A percentile compares a stretch with the other conserved stretches of the same genome.
Conservation (phyloP, 805 yeast genomes). For the Torulaspora microellipsoides region DNA sequence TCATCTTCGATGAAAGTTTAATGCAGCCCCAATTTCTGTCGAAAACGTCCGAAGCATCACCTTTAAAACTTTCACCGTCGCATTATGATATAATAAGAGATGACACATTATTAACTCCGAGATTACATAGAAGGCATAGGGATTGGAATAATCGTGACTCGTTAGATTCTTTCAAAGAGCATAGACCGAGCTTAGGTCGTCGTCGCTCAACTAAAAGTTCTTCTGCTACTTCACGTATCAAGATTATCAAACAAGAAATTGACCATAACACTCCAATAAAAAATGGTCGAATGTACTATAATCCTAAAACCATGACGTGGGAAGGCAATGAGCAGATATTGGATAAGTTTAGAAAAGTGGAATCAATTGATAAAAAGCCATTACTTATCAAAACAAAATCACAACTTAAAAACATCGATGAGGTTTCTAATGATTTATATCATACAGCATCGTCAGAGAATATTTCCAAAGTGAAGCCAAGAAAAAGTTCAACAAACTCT, state of each 20-base stretch:
- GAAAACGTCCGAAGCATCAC: conserved; percentile 14
- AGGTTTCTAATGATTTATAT: background rate
- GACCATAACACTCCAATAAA: conserved; percentile 33
- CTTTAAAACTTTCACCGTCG: conserved; percentile 24
- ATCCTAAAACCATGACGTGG: conserved; percentile 31
- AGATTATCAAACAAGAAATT: conserved; percentile 33
- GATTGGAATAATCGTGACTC: conserved; percentile 20
- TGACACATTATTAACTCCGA: conserved; percentile 28
- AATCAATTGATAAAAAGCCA: conserved; percentile 23
- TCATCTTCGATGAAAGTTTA: conserved; percentile 23
- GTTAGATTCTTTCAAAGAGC: conserved; percentile 25
- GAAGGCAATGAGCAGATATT: conserved; percentile 30
- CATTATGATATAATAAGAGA: conserved; percentile 27
- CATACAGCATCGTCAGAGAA: conserved; percentile 1
- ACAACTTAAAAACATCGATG: conserved; percentile 1
- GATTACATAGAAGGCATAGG: conserved; percentile 24
- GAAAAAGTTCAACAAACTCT: conserved; percentile 12
- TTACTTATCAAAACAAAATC: conserved; percentile 19
- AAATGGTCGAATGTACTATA: conserved; percentile 29
- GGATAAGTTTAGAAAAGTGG: conserved; percentile 24
- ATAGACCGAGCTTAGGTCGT: conserved; percentile 8
- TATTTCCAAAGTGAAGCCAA: conserved; percentile 1
- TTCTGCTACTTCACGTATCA: conserved; percentile 18
- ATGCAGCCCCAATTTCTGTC: conserved; percentile 28
- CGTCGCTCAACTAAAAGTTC: conserved; percentile 7